Percentiles rank a stretch among this genome's conserved stretches.
Conservation (phyloP, 2,329 filamentous ascomycete genomes). For the Neonectria ditissima region DNA sequence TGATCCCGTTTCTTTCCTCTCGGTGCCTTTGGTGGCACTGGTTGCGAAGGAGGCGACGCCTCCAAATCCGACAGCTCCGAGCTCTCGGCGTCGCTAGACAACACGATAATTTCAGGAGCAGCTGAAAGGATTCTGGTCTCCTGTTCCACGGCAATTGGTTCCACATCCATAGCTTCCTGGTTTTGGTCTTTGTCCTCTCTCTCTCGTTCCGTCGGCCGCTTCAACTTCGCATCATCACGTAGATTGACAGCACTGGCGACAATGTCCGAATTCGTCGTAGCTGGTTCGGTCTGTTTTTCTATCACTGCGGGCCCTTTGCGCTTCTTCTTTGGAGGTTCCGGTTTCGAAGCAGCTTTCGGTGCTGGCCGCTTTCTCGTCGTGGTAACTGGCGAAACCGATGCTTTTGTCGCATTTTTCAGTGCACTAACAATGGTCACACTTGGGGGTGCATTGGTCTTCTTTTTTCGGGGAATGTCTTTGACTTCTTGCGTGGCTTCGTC, state of each 20-base stretch:
- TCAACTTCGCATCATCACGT: not conserved
- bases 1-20: not conserved
- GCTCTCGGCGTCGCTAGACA: conserved; percentile 35
- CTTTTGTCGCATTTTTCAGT: conserved; percentile 28
- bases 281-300: not conserved
- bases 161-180: not conserved
- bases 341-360: conserved; percentile 7
- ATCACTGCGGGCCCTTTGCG: conserved; percentile 2
- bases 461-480: conserved; percentile 26
- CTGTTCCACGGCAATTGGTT: not conserved
- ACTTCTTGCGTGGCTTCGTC: conserved; percentile 47
- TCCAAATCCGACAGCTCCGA: conserved; percentile 15
- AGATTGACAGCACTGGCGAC: too few species aligned
- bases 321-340: conserved; percentile 11
- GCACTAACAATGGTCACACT: conserved; percentile 31
- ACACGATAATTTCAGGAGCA: conserved; percentile 25
- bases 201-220: not conserved
- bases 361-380: conserved; percentile 27
- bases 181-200: not conserved
- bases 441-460: not conserved
- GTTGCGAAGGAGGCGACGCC: not conserved
- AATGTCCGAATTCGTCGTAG: not conserved
- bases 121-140: not conserved
- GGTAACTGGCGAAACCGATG: conserved; percentile 30
- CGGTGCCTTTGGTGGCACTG: not conserved